Percentiles rank a stretch among this genome's conserved stretches.
Conservation (phyloP, 208 protist genomes). For the Trypanosoma mega region DNA sequence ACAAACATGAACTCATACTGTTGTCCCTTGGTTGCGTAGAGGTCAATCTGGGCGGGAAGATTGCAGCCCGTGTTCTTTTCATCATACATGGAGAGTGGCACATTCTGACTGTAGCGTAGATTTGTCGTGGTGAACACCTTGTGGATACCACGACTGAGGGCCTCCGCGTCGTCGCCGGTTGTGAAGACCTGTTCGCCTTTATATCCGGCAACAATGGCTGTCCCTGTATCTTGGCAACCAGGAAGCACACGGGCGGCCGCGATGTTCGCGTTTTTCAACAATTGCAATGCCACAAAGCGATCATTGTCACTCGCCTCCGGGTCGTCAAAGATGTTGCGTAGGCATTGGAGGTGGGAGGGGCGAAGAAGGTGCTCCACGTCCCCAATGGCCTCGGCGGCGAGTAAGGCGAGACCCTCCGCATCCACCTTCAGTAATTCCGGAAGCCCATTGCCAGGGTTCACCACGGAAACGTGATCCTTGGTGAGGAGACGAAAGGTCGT, state of each 20-base stretch:
- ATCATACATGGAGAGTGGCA: conserved; percentile 94
- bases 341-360: conserved; percentile 89
- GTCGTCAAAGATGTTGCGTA: conserved; percentile 95
- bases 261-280: conserved; percentile 97
- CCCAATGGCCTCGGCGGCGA: conserved; percentile 87
- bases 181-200: conserved; percentile 95
- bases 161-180: conserved; percentile 91
- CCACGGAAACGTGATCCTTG: conserved; percentile 81
- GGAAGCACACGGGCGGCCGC: conserved; percentile 88
- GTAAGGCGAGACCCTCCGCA: conserved; percentile 81
- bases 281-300: conserved; percentile 95
- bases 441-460: conserved; percentile 51
- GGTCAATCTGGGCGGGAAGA: conserved; percentile 97
- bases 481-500: conserved; percentile 81
- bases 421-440: conserved; percentile 89
- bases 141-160: conserved; percentile 93
- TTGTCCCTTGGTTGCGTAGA: conserved; percentile 93
- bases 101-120: conserved; percentile 95
- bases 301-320: conserved; percentile 96
- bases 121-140: conserved; percentile 94
- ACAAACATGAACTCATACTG: conserved; percentile 97
- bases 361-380: conserved; percentile 96
- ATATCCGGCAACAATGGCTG: conserved; percentile 96
- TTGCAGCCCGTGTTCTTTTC: conserved; percentile 97
- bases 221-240: conserved; percentile 97